Conservation (phyloP, 495 filamentous ascomycete genomes). For the Penicillium turbatum region DNA sequence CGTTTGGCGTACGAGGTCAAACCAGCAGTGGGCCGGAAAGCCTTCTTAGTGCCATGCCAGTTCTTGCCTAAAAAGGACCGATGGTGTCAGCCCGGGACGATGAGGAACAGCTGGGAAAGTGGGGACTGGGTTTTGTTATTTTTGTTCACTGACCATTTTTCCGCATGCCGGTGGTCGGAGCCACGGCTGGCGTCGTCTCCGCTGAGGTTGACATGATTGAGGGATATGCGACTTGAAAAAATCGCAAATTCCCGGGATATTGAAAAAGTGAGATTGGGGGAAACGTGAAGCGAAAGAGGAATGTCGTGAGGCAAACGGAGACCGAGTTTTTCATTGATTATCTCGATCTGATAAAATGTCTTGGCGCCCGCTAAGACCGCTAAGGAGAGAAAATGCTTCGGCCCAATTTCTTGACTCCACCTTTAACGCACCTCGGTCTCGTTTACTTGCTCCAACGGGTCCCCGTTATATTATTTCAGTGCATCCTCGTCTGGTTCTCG, state of each 20-base stretch:
- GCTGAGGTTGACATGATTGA: slow-evolving; percentile 26
- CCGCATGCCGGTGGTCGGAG: slow-evolving; percentile 37
- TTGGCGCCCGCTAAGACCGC: slow-evolving; percentile 19
- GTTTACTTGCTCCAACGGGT: slow-evolving; percentile 4
- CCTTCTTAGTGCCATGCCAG: slow-evolving; percentile 77
- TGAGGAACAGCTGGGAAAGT: slow-evolving; percentile 10
- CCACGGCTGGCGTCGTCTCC: slow-evolving; percentile 13
- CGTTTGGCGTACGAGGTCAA: slow-evolving; percentile 76
- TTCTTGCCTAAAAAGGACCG: slow-evolving; percentile 68
- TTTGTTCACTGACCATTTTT: slow-evolving; percentile 38
- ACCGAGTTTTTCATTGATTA: slow-evolving; percentile 25
- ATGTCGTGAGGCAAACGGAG: background rate
- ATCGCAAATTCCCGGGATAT: background rate
- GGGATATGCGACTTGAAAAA: background rate
- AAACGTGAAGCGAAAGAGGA: slow-evolving; percentile 4
- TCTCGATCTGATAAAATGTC: slow-evolving; percentile 29
- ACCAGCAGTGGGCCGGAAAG: slow-evolving; percentile 81
- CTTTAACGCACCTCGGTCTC: slow-evolving; percentile 3
- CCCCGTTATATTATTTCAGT: background rate
- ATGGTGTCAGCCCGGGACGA: slow-evolving; percentile 19
- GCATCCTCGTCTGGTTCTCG: background rate
- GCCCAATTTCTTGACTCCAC: slow-evolving; percentile 13
- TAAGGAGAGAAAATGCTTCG: slow-evolving; percentile 23
- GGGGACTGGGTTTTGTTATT: slow-evolving; percentile 9
- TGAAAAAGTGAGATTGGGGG: background rate